Evolutionary conservation across 768 basidiomycete species (phyloP), one percentile per base, ranked within the genome.

Genomic region (Phylloporus sp.): DNA sequence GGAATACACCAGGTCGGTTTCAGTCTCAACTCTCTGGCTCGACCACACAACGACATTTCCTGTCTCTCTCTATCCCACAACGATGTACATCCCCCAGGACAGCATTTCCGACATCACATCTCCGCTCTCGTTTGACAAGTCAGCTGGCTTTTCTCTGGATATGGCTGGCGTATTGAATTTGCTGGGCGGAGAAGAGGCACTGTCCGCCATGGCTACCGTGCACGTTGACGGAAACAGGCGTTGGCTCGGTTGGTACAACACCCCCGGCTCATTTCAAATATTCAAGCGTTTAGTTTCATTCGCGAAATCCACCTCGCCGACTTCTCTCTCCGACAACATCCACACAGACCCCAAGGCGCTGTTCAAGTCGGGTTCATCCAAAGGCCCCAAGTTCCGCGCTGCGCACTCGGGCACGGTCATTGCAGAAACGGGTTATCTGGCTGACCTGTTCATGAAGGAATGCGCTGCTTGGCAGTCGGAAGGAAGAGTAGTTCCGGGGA

Each of bases 371-470:
- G 58, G 54, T 23, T 32, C 47, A 4, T 43, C 24, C 41, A 53
- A 45, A 11, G 69, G 69, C 1, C 88, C 88, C 43, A 91, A 88
- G 61, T 92, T 79, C 67, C 81, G 88, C 53, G 81, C 86, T 0
- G 84, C 89, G 58, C 81, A 23, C 69, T 91, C 42, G 76, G 86
- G 66, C 65, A 88, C 55, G 76, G 73, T 53, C 65, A 59, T 70
- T 1, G 67, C n/a, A 60, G 69, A 31, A 74, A 79, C 62, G 73
- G 78, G 47, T 71, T 81, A 16, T 64, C 78, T 61, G 82, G 88
- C 22, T 74, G 69, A 39, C 81, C 87, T 70, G 74, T 85, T 31
- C 20, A 45, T 58, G 56, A 50, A 59, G 7, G 54, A 49, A 45
- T 63, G 61, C n/a, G 32, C 44, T 2, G 4, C 53, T 36, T 55